Evolutionary conservation across 108 stramenopile species (phyloP), one percentile per base, ranked within the genome.

Genomic region (Cyclotella sp.): DNA sequence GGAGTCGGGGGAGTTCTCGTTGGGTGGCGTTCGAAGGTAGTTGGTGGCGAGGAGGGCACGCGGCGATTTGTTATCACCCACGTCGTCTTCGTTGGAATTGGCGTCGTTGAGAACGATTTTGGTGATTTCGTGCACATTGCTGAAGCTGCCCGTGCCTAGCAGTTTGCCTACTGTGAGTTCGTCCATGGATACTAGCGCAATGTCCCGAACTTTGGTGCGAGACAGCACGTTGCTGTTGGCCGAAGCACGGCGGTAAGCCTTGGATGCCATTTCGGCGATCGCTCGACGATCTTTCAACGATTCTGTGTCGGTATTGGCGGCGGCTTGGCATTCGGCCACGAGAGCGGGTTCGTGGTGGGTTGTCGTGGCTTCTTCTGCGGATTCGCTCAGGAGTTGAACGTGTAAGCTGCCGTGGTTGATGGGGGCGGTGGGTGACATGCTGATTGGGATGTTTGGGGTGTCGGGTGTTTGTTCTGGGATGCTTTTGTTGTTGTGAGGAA

Each of bases 91-190:
- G 24, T 19, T 30, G 10, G 1, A 26, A 11, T 16, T 8, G 22
- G 51, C 68, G n/a, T 45, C 45, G 16, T 10, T 28, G 19, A 67
- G 49, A 7, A 29, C 18, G 11, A 81, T 75, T 26, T 70, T 70
- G 22, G 66, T 63, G n/a, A 81, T 81, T 64, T 81, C 80, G 51
- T 84, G 76, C n/a, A 91, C 90, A 63, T 91, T 59, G 24, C 88
- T 88, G 57, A 91, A 91, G 41, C 85, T 78, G 5, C 90, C 90
- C 22, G 68, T 73, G 54, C 90, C 90, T 29, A 91, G 69, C 4
- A 86, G 46, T 14, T 62, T 53, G 34, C 86, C 85, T 4, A 85
- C 71, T 16, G 70, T 42, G 34, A 84, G 26, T 12, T 88, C 61
- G 0, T 65, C 69, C 11, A 70, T 49, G 40, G 46, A 39, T 0